Evolutionary conservation across 805 yeast species (phyloP), one percentile per base, ranked within the genome.

Genomic region (Metschnikowia koreensis): DNA sequence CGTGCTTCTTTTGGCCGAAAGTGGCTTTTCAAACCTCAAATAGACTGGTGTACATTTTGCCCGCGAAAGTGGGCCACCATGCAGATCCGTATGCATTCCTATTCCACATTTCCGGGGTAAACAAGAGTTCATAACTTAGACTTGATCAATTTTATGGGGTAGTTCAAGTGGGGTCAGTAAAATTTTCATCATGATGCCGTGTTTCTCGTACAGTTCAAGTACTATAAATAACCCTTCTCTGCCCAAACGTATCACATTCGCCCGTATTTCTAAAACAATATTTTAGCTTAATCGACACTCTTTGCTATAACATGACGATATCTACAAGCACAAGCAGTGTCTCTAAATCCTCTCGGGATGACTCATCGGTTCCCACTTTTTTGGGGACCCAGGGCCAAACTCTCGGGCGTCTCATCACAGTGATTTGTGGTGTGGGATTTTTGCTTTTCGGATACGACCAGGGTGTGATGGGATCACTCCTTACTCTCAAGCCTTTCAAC

Each of bases 361-460:
- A 46, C 27, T 42, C 46, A 7, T 41, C 47, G 6, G 44, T 54
- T n/a, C 60, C 60, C 7, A 56, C 53, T 12, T 56, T 42, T 27
- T 31, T 56, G 22, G 54, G 54, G 2, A 37, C 45, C 12, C 51
- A 55, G 22, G 60, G 60, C 4, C 39, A 47, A 3, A 33, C 8
- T 9, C 53, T 57, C 15, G 53, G 57, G 13, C 37, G 46, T 3
- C 51, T 52, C 41, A 54, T 58, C 17, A 54, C 61, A 7, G 27
- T 54, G 1, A 47, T 58, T 26, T 58, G 61, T 29, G 58, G 61
- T 2, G 61, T 51, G 6, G 60, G 60, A 1, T 57, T 73, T 45
- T 69, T 72, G 48, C 67, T 73, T 54, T 71, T 73, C 50, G 79
- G 79, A 27, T 54, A 54, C 52, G 79, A 74, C 55, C 78, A 73